These are phyloP conservation scores for Austroboletus niveus DNA, from an alignment of 1,284 basidiomycete species.

Conservation along the genomic window DNA sequence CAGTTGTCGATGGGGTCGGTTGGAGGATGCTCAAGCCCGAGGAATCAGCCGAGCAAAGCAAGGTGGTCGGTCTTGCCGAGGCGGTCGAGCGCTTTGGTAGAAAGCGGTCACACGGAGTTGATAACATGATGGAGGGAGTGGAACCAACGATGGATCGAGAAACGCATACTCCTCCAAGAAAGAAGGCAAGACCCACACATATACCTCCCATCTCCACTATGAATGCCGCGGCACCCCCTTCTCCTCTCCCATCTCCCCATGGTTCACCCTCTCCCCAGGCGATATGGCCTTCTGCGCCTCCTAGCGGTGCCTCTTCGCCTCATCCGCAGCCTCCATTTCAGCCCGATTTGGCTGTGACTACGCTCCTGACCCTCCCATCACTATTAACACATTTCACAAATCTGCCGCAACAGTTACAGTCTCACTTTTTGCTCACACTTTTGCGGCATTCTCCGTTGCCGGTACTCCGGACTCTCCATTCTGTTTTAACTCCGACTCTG, in stretches of 20 bases:
- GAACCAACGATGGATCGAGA: conserved; percentile 54
- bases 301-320: conserved; percentile 69
- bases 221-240: conserved; percentile 73
- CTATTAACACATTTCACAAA: conserved; percentile 72
- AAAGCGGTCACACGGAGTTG: conserved; percentile 68
- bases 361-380: conserved; percentile 75
- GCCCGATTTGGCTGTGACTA: conserved; percentile 73
- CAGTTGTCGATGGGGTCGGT: conserved; percentile 60
- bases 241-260: conserved; percentile 77
- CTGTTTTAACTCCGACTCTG: conserved; percentile 79
- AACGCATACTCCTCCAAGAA: conserved; percentile 61
- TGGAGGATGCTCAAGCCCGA: conserved; percentile 74
- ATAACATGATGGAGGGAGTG: conserved; percentile 76
- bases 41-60: conserved; percentile 47
- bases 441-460: conserved; percentile 81
- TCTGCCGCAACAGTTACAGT: conserved; percentile 74
- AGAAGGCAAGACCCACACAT: conserved; percentile 66
- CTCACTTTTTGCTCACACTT: conserved; percentile 81
- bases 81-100: conserved; percentile 79
- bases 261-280: conserved; percentile 73
- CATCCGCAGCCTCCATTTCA: conserved; percentile 68
- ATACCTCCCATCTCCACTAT: conserved; percentile 56
- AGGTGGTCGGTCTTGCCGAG: conserved; percentile 64
- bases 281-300: conserved; percentile 75
- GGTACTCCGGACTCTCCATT: conserved; percentile 79